Evolutionary conservation across 2,329 filamentous ascomycete genomes (phyloP).

Genomic region (Nigrograna mackinnonii): DNA sequence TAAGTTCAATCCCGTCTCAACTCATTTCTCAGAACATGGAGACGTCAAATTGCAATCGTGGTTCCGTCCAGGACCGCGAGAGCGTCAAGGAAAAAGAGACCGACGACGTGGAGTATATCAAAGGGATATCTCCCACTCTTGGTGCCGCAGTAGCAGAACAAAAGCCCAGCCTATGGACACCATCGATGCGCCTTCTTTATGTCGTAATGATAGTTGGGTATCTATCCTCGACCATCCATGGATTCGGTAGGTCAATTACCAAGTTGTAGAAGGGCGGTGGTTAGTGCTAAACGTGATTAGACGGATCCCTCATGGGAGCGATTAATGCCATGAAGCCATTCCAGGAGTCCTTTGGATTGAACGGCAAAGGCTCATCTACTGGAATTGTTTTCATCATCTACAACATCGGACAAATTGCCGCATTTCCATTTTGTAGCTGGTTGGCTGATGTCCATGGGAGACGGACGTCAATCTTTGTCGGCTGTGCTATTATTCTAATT

Average conservation of each 20-base stretch:
- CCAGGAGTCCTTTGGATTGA: neutral
- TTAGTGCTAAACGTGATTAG: neutral
- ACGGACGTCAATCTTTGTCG: conserved; percentile 2
- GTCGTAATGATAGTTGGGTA: neutral
- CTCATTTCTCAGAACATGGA: no score
- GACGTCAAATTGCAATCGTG: no score
- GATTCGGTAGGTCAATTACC: neutral
- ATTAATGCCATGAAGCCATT: conserved; percentile 1
- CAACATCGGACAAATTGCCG: neutral
- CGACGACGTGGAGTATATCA: no score
- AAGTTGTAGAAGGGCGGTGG: neutral
- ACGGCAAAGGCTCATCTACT: neutral
- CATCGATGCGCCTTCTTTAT: neutral
- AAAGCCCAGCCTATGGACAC: neutral
- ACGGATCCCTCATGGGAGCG: neutral
- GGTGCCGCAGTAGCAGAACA: neutral
- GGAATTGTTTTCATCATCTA: neutral
- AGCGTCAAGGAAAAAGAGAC: no score
- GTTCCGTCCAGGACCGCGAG: no score
- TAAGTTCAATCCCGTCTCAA: no score
- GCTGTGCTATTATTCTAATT: conserved; percentile 2
- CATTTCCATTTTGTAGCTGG: neutral
- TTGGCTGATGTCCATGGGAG: conserved; percentile 2
- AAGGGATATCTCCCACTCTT: no score
- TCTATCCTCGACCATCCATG: neutral